Conservation (phyloP, 768 basidiomycete species). For the Cubamyces sp. region DNA sequence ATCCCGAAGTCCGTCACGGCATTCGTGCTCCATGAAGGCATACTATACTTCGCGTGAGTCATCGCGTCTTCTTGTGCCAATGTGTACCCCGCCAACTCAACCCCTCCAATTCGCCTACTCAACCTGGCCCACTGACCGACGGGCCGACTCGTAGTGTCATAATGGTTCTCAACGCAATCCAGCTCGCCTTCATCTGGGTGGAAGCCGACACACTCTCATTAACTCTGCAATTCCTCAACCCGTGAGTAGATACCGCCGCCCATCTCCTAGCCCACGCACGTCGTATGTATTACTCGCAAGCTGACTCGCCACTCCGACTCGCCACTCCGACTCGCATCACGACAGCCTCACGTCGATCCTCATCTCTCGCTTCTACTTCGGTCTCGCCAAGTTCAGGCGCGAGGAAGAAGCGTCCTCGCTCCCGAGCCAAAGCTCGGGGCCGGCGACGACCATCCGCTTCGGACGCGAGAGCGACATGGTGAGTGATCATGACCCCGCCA, state of each 20-base stretch:
- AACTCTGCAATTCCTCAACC: slow-evolving; percentile 13
- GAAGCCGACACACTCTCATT: slow-evolving; percentile 3
- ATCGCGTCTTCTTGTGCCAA: not conserved
- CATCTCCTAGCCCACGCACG: not conserved
- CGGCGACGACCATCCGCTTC: not conserved
- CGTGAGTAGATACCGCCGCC: not conserved
- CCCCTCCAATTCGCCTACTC: not conserved
- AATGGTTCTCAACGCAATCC: slow-evolving; percentile 18
- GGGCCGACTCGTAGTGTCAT: slow-evolving; percentile 8
- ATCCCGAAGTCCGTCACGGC: slow-evolving; percentile 10
- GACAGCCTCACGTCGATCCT: slow-evolving; percentile 24
- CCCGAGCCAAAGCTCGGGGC: not conserved
- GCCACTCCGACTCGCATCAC: not conserved
- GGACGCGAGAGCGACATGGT: not conserved
- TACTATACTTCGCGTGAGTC: slow-evolving; percentile 19
- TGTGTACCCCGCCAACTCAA: not conserved
- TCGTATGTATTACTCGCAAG: too few relatives aligned
- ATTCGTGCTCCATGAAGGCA: slow-evolving; percentile 19
- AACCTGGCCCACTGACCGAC: too few relatives aligned
- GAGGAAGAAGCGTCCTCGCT: not conserved
- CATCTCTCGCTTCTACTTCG: slow-evolving; percentile 25
- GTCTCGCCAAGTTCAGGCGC: slow-evolving; percentile 5
- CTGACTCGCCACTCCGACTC: too few relatives aligned
- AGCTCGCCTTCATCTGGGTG: slow-evolving; percentile 18
- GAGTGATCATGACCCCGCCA: not conserved